Conservation (phyloP, 768 basidiomycete species). For the Collybia mongolica region DNA sequence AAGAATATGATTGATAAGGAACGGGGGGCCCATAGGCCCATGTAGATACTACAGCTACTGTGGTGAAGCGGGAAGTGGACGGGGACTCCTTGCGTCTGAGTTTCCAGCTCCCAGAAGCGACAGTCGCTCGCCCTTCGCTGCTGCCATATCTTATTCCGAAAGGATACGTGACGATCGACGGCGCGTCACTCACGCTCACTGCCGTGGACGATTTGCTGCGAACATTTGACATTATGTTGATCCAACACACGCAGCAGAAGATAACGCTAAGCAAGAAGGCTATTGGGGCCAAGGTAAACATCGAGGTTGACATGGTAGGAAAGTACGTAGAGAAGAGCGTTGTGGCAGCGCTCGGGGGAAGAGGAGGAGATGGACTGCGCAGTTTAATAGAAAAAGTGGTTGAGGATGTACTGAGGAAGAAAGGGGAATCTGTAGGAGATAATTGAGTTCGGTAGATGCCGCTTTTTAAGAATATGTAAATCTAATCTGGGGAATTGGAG, state of each 20-base stretch:
- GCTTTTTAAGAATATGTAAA: slow-evolving; percentile 1
- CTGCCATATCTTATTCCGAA: slow-evolving; percentile 87
- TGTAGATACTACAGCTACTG: slow-evolving; percentile 84
- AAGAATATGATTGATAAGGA: not conserved
- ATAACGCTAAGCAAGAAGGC: slow-evolving; percentile 77
- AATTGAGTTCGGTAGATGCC: slow-evolving; percentile 5
- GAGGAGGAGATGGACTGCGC: slow-evolving; percentile 45
- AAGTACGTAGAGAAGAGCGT: slow-evolving; percentile 91
- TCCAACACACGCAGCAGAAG: slow-evolving; percentile 89
- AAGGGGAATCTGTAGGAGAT: no score
- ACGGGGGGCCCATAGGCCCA: slow-evolving; percentile 62
- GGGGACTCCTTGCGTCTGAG: slow-evolving; percentile 86
- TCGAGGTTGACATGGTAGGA: slow-evolving; percentile 94
- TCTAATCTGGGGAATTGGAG: slow-evolving; percentile 3
- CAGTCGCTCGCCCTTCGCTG: slow-evolving; percentile 57
- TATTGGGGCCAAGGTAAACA: slow-evolving; percentile 82
- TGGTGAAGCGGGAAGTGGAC: slow-evolving; percentile 64
- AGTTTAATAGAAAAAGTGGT: slow-evolving; percentile 58
- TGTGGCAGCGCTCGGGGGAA: slow-evolving; percentile 58
- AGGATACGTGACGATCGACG: slow-evolving; percentile 94
- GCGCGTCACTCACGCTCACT: slow-evolving; percentile 90
- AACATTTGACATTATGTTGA: slow-evolving; percentile 90
- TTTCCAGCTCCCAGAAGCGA: slow-evolving; percentile 72
- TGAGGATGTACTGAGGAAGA: slow-evolving; percentile 48
- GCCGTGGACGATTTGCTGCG: slow-evolving; percentile 60